Conservation (phyloP, 1,139 yeast genomes). For the Blastobotrys raffinosifermentans region DNA sequence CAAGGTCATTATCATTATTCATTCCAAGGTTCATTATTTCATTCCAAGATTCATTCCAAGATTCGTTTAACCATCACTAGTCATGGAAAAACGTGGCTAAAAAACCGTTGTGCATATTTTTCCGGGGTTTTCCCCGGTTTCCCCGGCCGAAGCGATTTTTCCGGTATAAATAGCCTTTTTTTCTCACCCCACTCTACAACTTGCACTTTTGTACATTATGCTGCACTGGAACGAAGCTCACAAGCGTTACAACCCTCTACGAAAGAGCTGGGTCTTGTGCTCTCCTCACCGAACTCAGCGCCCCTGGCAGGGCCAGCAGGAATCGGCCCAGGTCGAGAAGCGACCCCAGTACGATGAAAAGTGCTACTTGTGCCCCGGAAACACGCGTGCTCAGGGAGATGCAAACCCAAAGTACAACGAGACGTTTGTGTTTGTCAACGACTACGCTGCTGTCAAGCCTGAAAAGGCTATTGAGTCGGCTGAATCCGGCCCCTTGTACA, state of each 20-base stretch:
- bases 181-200: no score
- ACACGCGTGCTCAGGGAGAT: slow-evolving; percentile 52
- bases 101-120: no score
- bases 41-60: no score
- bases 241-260: slow-evolving; percentile 62
- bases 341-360: slow-evolving; percentile 56
- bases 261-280: slow-evolving; percentile 58
- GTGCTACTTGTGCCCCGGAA: slow-evolving; percentile 73
- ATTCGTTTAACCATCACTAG: no score
- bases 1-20: no score
- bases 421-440: slow-evolving; percentile 61
- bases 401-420: slow-evolving; percentile 51
- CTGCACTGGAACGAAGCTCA: slow-evolving; percentile 39
- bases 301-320: slow-evolving; percentile 79
- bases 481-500: slow-evolving; percentile 18
- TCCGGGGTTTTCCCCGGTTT: no score
- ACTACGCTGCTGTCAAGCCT: slow-evolving; percentile 60
- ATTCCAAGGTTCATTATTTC: no score
- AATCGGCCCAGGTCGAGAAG: slow-evolving; percentile 40
- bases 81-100: no score
- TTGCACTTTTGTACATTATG: no score
- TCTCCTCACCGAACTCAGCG: slow-evolving; percentile 76
- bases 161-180: no score
- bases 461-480: slow-evolving; percentile 14
- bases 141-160: no score